Percentiles rank a stretch among this genome's conserved stretches.
Evolutionary conservation across 805 yeast species (phyloP).

Genomic region (Wickerhamomyces hampshirensis): DNA sequence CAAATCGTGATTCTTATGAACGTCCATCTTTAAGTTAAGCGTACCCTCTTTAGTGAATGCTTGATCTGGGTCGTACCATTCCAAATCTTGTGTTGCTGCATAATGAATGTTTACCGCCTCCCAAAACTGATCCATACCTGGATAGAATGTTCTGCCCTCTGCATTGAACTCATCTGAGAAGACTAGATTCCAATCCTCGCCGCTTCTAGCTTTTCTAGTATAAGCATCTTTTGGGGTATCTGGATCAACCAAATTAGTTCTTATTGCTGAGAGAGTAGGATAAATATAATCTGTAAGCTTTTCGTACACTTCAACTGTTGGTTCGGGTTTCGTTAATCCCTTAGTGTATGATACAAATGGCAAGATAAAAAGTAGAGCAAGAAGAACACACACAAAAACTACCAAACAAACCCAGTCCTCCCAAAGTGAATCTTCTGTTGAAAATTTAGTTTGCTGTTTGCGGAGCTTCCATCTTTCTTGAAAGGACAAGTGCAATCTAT

Average conservation of each 20-base stretch:
- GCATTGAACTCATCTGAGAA: conserved; percentile 47
- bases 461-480: conserved; percentile 1
- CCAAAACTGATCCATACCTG: conserved; percentile 45
- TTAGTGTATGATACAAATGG: conserved; percentile 1
- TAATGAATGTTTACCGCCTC: conserved; percentile 40
- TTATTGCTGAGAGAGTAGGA: conserved; percentile 51
- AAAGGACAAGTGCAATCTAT: background rate
- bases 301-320: conserved; percentile 20
- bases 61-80: conserved; percentile 51
- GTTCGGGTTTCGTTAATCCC: conserved; percentile 2
- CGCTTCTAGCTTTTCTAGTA: conserved; percentile 33
- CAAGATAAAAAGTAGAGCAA: background rate
- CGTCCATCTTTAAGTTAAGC: conserved; percentile 35
- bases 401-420: background rate
- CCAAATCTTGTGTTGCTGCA: conserved; percentile 44
- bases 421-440: background rate
- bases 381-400: background rate
- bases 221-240: conserved; percentile 57
- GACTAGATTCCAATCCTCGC: conserved; percentile 36
- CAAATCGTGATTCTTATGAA: conserved; percentile 36
- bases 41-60: conserved; percentile 38
- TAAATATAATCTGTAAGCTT: conserved; percentile 52
- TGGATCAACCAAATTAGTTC: conserved; percentile 60
- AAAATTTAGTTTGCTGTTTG: background rate
- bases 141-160: conserved; percentile 44